A percentile compares a stretch with the other conserved stretches of the same genome.
These are phyloP conservation scores for Pseudomonodictys pantanalensis DNA, from an alignment of 495 filamentous ascomycete genomes.

Conservation along the genomic window DNA sequence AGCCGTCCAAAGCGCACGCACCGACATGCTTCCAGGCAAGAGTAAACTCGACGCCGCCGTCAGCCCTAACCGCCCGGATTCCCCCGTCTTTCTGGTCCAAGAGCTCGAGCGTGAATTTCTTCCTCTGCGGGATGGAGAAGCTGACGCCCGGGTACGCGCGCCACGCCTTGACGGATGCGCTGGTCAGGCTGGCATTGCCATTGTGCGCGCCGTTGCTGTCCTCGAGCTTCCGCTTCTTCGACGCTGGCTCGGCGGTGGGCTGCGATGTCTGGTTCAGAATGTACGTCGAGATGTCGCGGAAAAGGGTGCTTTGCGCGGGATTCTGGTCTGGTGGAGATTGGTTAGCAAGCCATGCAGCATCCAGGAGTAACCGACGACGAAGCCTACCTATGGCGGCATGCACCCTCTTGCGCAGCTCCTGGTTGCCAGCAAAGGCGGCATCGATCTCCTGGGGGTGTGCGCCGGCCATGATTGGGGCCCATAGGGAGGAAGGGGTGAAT, in stretches of 20 bases:
- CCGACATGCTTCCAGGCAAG: conserved; percentile 72
- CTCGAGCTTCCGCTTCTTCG: conserved; percentile 38
- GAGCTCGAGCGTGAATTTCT: conserved; percentile 84
- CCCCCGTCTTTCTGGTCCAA: conserved; percentile 48
- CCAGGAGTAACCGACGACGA: background rate
- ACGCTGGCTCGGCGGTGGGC: conserved; percentile 19
- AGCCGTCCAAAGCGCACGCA: too few species aligned
- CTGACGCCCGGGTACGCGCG: conserved; percentile 33
- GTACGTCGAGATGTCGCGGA: conserved; percentile 34
- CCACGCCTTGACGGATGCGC: conserved; percentile 13
- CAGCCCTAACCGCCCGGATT: conserved; percentile 65
- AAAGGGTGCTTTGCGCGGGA: conserved; percentile 28
- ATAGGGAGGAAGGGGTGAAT: background rate
- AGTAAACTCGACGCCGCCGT: conserved; percentile 64
- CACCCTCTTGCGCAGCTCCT: conserved; percentile 32
- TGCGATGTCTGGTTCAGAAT: conserved; percentile 25
- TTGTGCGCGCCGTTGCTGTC: conserved; percentile 19
- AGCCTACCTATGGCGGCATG: conserved; percentile 29
- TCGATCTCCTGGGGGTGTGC: conserved; percentile 28
- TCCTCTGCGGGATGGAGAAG: conserved; percentile 66
- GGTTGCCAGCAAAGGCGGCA: conserved; percentile 27
- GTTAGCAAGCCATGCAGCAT: background rate
- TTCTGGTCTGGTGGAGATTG: conserved; percentile 20
- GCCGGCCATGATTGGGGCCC: background rate
- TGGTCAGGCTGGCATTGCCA: conserved; percentile 14